Evolutionary conservation across 441 rosid genomes (phyloP), one percentile per base, ranked within the genome.

Genomic region (Hura crepitans): DNA sequence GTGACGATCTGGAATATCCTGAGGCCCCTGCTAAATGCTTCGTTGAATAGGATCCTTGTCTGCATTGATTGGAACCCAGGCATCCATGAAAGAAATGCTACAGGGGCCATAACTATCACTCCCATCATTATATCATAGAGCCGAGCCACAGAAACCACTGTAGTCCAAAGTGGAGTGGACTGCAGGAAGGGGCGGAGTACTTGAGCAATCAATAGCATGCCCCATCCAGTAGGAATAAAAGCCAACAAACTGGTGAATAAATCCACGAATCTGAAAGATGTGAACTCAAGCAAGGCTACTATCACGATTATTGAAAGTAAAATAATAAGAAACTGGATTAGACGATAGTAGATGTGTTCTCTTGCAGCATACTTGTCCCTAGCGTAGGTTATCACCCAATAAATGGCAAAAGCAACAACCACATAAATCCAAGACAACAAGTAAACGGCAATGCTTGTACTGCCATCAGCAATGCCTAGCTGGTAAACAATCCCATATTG

Each of bases 1-100:
- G 87, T 85, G 66, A 93, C 78, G 71, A 93, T 85, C 87, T 93
- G 97, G 80, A 84, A 86, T 74, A 93, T 89, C n/a, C 97, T 85
- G 55, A 93, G 98, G 31, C 97, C 98, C 72, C 92, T 83, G 79
- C 93, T 90, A 60, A 92, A 92, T 51, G 96, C 96, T 68, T 92
- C 96, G 69, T 92, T 92, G 74, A 92, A 93, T 63, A 93, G 77
- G 74, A 93, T 88, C 87, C 96, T 84, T 1, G 97, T 89, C 84
- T 93, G 96, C 98, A 93, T 90, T 8, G 92, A 82, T 74, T 89
- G 96, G 78, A 88, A 85, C 57, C 97, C 98, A 47, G 98, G 98
- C 88, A 87, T 81, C 98, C 98, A 93, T 18, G 96, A 87, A 69
- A 93, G 67, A 77, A 90, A 82, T 31, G 93, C 98, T 62, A 92